Conservation (phyloP, 1,284 basidiomycete genomes). For the Trichosporon sp. region DNA sequence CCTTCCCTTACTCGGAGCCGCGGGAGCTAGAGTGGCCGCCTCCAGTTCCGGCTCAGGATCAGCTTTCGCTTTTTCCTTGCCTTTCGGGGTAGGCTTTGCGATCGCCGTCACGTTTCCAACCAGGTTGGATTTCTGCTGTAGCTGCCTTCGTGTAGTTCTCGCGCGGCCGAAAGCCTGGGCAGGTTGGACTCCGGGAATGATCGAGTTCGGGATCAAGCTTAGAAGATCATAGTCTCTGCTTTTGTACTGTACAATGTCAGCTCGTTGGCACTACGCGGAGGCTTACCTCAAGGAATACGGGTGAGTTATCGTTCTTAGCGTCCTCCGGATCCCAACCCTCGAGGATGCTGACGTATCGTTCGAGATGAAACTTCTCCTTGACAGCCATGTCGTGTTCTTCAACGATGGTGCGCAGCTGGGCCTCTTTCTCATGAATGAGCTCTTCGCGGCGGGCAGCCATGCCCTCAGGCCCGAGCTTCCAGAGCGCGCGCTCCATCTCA, state of each 20-base stretch:
- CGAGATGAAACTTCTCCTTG: constrained; percentile 78
- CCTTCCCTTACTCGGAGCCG: neutral
- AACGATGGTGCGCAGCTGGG: constrained; percentile 58
- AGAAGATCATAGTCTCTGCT: constrained; percentile 34
- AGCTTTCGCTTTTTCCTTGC: constrained; percentile 18
- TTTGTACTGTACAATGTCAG: constrained; percentile 28
- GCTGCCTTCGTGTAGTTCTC: constrained; percentile 40
- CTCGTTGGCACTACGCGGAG: constrained; percentile 5
- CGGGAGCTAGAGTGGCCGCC: neutral
- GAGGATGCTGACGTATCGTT: constrained; percentile 68
- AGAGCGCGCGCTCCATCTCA: constrained; percentile 27
- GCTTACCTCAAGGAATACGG: constrained; percentile 66
- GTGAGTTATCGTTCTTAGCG: constrained; percentile 67
- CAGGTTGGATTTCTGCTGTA: constrained; percentile 35
- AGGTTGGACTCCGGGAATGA: neutral
- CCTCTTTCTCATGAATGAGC: constrained; percentile 59
- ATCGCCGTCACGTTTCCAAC: constrained; percentile 22
- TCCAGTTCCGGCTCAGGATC: neutral
- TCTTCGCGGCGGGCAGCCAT: constrained; percentile 42
- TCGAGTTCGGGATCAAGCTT: constrained; percentile 24
- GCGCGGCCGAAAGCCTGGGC: constrained; percentile 8
- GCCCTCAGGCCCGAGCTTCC: constrained; percentile 27
- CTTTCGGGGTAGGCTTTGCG: constrained; percentile 11
- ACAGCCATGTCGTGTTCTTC: constrained; percentile 72
- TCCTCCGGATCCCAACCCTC: constrained; percentile 65